These are phyloP conservation scores for Pleurotus tuber-regium DNA, from an alignment of 768 basidiomycete species.

Conservation along the genomic window DNA sequence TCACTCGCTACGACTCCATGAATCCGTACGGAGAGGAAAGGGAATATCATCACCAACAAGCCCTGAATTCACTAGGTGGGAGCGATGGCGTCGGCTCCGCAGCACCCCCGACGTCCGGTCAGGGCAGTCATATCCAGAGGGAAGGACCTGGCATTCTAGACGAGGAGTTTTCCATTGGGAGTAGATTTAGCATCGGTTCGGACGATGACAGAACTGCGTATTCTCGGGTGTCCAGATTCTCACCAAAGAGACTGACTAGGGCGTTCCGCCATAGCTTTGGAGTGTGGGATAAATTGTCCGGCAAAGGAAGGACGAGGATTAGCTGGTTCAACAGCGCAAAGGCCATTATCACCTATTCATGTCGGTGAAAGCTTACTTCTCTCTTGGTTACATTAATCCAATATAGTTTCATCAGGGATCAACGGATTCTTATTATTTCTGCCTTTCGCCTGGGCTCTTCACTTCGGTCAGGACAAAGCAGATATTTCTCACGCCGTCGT, in stretches of 20 bases:
- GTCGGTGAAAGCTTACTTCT: background rate
- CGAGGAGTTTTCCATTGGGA: background rate
- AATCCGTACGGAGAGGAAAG: background rate
- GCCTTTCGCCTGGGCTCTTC: conserved; percentile 59
- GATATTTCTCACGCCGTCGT: conserved; percentile 24
- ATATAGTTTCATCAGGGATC: conserved; percentile 39
- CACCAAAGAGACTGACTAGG: background rate
- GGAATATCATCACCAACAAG: background rate
- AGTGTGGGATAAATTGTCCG: conserved; percentile 1
- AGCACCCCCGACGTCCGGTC: background rate
- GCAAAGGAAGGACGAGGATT: conserved; percentile 3
- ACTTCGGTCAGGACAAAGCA: conserved; percentile 39
- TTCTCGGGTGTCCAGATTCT: conserved; percentile 6
- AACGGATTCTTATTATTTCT: conserved; percentile 59
- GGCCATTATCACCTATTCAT: background rate
- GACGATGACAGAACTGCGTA: conserved; percentile 1
- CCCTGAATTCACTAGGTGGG: conserved; percentile 6
- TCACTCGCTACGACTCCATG: background rate
- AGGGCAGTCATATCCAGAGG: background rate
- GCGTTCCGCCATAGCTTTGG: conserved; percentile 1
- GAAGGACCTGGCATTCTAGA: background rate
- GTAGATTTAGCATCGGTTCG: conserved; percentile 5
- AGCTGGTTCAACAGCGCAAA: conserved; percentile 5
- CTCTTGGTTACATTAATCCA: background rate
- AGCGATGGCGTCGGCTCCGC: conserved; percentile 3